These are phyloP conservation scores for Pseudogymnoascus sp. DNA, from an alignment of 2,329 filamentous ascomycete genomes.

Conservation along the genomic window DNA sequence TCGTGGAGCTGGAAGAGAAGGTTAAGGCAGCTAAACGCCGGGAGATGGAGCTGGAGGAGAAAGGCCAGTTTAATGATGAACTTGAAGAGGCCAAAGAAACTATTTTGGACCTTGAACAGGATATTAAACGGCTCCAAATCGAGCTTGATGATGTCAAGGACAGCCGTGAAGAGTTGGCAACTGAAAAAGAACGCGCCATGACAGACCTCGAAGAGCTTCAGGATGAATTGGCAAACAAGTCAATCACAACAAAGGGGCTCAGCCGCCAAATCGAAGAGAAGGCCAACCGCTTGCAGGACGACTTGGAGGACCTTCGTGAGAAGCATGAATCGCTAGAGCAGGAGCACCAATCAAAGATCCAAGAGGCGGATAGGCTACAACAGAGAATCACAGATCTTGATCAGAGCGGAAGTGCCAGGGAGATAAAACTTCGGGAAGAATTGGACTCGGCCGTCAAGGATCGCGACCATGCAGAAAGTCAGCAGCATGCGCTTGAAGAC, in stretches of 20 bases:
- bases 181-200: slow-evolving; percentile 49
- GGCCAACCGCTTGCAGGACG: slow-evolving; percentile 54
- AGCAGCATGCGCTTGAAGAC: slow-evolving; percentile 34
- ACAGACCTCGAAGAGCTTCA: slow-evolving; percentile 57
- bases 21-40: slow-evolving; percentile 47
- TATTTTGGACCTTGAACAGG: slow-evolving; percentile 49
- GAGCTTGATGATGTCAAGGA: slow-evolving; percentile 47
- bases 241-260: slow-evolving; percentile 63
- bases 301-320: slow-evolving; percentile 46
- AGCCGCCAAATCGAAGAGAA: slow-evolving; percentile 69
- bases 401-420: slow-evolving; percentile 24
- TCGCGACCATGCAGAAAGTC: slow-evolving; percentile 29
- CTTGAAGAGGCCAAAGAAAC: slow-evolving; percentile 47
- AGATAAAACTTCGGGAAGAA: slow-evolving; percentile 36
- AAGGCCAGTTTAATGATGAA: slow-evolving; percentile 42
- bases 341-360: slow-evolving; percentile 36
- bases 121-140: slow-evolving; percentile 44
- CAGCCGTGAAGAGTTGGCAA: slow-evolving; percentile 43
- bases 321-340: slow-evolving; percentile 34
- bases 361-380: slow-evolving; percentile 32
- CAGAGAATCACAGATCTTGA: slow-evolving; percentile 34
- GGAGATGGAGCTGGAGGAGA: slow-evolving; percentile 47
- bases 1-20: slow-evolving; percentile 49
- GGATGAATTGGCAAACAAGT: slow-evolving; percentile 72
- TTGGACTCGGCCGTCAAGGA: slow-evolving; percentile 32